Base-by-base conservation (phyloP, 306 rosid species). In the Ormosia semicastrata region DNA sequence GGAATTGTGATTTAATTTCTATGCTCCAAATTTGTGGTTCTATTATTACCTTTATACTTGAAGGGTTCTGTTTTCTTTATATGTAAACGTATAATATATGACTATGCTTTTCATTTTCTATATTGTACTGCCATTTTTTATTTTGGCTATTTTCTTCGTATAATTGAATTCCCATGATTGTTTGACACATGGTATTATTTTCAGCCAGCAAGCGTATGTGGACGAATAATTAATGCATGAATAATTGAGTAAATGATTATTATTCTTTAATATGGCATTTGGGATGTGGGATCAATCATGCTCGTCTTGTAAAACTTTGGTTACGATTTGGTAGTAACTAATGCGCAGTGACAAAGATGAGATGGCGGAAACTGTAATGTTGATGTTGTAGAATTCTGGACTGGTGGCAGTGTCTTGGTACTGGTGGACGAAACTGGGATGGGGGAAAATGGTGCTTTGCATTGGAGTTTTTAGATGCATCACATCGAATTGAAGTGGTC, bases 61-160 rank as follows among this genome's bases (percentile, higher is more conserved):
- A 75, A 78, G 76, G 73, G 69, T 71, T 84, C 67, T 81, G 83
- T 24, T 78, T 65, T 78, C 74, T 24, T 84, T 66, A 76, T 71
- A 46, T 39, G 83, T 43, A 52, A 72, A 58, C 79, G 13, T 83
- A 75, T 68, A 85, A 54, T 43, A 80, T 75, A 59, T 77, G 73
- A 62, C 60, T 70, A 43, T 74, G 39, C 5, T 80, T 71, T 57
- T 12, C 12, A 46, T 75, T 84, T 74, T 60, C 49, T 37, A 78
- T 52, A 1, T 53, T 63, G 85, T 75, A 56, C 59, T 83, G 71
- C 0, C 58, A 63, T 66, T 76, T 50, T 66, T 76, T 50, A 77
- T 53, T 54, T 52, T 65, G 73, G 13, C 24, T 58, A 34, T 49
- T 81, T 39, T 68, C 34, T 83, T 59, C 60, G 30, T 65, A 65